These are phyloP conservation scores for Cyberlindnera bimundalis DNA, from an alignment of 805 yeast species.

Conservation along the genomic window DNA sequence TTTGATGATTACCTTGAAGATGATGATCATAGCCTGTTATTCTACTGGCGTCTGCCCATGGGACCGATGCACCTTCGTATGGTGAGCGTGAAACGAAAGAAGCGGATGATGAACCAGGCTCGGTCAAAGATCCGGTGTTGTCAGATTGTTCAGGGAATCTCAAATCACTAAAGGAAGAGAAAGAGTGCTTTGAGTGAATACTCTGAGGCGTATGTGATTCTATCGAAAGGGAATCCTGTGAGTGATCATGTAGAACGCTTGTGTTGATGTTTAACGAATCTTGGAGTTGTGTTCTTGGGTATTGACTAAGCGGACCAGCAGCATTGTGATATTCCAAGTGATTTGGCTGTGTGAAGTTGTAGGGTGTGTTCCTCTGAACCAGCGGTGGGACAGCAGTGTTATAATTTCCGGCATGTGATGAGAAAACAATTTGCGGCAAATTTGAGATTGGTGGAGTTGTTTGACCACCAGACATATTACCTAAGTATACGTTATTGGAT, in stretches of 20 bases:
- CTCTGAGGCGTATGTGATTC: conserved; percentile 9
- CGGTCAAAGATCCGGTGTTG: not conserved
- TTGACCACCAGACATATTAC: not conserved
- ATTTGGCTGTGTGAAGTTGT: not conserved
- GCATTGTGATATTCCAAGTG: conserved; percentile 1
- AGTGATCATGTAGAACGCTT: not conserved
- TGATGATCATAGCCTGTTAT: not conserved
- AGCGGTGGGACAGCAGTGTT: not conserved
- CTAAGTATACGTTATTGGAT: not conserved
- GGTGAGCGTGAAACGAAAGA: conserved; percentile 2
- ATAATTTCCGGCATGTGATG: conserved; percentile 1
- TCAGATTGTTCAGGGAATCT: conserved; percentile 9
- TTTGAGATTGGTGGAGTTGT: conserved; percentile 2
- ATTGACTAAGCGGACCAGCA: not conserved
- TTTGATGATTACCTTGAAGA: not conserved
- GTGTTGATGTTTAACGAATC: not conserved
- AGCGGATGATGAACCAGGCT: not conserved
- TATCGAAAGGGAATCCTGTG: conserved; percentile 2
- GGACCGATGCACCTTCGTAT: not conserved
- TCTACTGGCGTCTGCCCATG: not conserved
- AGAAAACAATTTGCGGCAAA: conserved; percentile 8
- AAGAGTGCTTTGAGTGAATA: conserved; percentile 8
- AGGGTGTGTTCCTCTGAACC: not conserved
- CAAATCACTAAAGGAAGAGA: conserved; percentile 10
- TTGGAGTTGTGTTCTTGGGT: conserved; percentile 2